These are phyloP conservation scores for Candida loeiensis DNA, from an alignment of 805 yeast genomes.

Conservation along the genomic window DNA sequence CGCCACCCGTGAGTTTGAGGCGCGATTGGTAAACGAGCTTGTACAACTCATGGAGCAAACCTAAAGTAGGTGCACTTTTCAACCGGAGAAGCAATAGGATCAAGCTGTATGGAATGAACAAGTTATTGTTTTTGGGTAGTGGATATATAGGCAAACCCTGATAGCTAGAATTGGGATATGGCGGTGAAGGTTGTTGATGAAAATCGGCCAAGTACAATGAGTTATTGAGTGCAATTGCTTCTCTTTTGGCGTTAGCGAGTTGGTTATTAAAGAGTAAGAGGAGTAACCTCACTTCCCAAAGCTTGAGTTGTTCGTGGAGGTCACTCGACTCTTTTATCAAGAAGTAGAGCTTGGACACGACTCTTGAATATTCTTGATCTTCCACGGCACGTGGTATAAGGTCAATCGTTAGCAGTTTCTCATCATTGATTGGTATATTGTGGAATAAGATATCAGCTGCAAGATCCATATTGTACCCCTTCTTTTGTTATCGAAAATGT, in stretches of 20 bases:
- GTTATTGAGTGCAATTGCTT: conserved; percentile 37
- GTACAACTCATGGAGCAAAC: conserved; percentile 42
- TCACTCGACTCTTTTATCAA: conserved; percentile 12
- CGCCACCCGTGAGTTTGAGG: conserved; percentile 14
- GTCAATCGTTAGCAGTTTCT: background rate
- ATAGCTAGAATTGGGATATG: conserved; percentile 3
- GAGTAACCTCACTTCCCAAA: conserved; percentile 38
- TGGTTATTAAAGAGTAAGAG: conserved; percentile 29
- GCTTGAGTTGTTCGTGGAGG: conserved; percentile 13
- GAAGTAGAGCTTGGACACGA: conserved; percentile 14
- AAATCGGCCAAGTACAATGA: conserved; percentile 29
- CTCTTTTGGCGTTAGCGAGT: conserved; percentile 30
- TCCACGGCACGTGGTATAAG: background rate
- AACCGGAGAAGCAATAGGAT: conserved; percentile 36
- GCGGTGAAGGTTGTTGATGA: conserved; percentile 5
- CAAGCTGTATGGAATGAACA: conserved; percentile 24
- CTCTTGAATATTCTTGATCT: background rate
- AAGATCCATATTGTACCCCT: conserved; percentile 5
- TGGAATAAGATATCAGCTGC: conserved; percentile 4
- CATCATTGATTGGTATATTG: background rate
- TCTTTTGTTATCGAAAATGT: conserved; percentile 1
- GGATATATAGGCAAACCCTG: conserved; percentile 23
- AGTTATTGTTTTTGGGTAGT: conserved; percentile 34
- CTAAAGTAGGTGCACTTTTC: conserved; percentile 40
- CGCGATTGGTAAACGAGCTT: conserved; percentile 32